Evolutionary conservation across 164 flowering plant species (phyloP).

Genomic region (Vitis amurensis): DNA sequence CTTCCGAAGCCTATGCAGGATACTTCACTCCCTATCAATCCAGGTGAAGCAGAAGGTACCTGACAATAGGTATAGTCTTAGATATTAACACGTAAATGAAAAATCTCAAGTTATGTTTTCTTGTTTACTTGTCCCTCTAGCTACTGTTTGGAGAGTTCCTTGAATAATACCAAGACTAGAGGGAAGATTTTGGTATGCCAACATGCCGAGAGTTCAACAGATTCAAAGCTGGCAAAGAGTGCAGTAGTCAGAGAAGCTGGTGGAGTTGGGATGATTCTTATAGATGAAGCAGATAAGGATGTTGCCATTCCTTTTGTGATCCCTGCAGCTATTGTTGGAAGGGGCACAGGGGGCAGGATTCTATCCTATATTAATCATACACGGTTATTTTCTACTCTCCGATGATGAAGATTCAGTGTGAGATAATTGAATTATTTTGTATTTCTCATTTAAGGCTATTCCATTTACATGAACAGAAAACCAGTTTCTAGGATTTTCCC

Average conservation of each 20-base stretch:
- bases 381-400: slow-evolving; percentile 35
- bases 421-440: background rate
- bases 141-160: slow-evolving; percentile 74
- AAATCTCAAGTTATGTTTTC: slow-evolving; percentile 12
- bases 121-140: slow-evolving; percentile 32
- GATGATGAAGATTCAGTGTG: background rate
- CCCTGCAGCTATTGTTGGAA: slow-evolving; percentile 68
- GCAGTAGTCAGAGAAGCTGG: slow-evolving; percentile 71
- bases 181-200: slow-evolving; percentile 76
- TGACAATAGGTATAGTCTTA: slow-evolving; percentile 9
- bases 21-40: slow-evolving; percentile 85
- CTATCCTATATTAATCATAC: slow-evolving; percentile 59
- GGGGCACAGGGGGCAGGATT: slow-evolving; percentile 38
- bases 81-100: background rate
- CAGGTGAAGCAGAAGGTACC: slow-evolving; percentile 64
- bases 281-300: slow-evolving; percentile 66
- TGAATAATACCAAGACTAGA: slow-evolving; percentile 54
- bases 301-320: slow-evolving; percentile 71
- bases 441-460: slow-evolving; percentile 8
- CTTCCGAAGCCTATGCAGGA: slow-evolving; percentile 64
- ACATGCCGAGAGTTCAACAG: slow-evolving; percentile 60
- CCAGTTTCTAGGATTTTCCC: slow-evolving; percentile 49
- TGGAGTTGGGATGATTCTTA: slow-evolving; percentile 79
- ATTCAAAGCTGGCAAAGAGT: slow-evolving; percentile 68
- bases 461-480: slow-evolving; percentile 34